Base-by-base conservation (phyloP, 129 eudicot species). In the Erigeron canadensis region DNA sequence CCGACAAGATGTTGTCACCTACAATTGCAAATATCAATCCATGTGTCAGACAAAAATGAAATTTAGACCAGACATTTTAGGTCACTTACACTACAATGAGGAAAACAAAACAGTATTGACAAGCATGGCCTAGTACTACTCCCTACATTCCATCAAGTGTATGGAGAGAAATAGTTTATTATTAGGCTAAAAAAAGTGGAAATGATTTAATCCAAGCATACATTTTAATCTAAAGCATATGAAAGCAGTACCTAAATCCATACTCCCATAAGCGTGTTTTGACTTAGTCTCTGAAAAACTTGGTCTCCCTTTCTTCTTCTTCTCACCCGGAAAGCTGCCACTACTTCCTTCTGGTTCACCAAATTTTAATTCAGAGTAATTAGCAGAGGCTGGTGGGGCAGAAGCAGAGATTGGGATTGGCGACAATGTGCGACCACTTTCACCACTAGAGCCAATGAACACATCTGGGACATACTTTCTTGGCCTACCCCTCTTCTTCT, bases 401-500 rank as follows among this genome's bases (percentile, higher is more conserved):
- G 90, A 74, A 7, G 84, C 75, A 9, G 93, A 86, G 59, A 86
- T 53, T 17, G 89, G 92, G 55, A 70, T 43, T 44, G 95, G 83
- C 3, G 91, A 81, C 77, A 82, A 75, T 11, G 78, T 47, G 54
- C 65, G 48, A 28, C 68, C 68, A 54, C 53, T 64, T 54, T 65
- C 79, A 55, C 75, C 78, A 2, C 80, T 69, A 46, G 64, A 69
- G 5, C 67, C 42, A 46, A 42, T 37, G 42, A 80, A 63, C 16
- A 87, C 91, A 64, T 80, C 90, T 4, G 95, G 87, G 5, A 60
- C 83, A 75, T 91, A 86, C 76, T 86, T 91, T 66, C 97, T 77
- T 16, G 97, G 97, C 48, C 96, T 75, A 15, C 97, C 97, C 74
- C 93, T 91, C 82, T 88, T 91, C 67, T 91, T 91, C 84, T 84